Conservation (phyloP, 179 eudicot genomes). For the Beta macrorhiza region DNA sequence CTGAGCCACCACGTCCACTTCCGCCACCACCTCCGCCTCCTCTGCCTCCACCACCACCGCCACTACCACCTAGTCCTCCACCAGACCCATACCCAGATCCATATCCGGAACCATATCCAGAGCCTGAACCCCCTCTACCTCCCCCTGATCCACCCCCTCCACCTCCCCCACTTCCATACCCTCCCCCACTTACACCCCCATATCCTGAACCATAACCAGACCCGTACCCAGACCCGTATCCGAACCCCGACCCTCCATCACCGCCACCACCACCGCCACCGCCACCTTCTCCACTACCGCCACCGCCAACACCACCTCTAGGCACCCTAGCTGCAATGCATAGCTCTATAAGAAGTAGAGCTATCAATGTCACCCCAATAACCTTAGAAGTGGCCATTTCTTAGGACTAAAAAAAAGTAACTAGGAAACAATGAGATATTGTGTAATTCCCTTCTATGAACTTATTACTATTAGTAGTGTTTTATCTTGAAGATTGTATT, state of each 20-base stretch:
- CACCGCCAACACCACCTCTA: slow-evolving; percentile 31
- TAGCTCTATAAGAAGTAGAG: slow-evolving; percentile 34
- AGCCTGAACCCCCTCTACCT: slow-evolving; percentile 29
- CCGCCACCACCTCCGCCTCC: slow-evolving; percentile 28
- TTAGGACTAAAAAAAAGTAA: neutral
- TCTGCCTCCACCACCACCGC: slow-evolving; percentile 30
- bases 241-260: neutral
- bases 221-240: slow-evolving; percentile 22
- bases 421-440: neutral
- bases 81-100: slow-evolving; percentile 35
- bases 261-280: slow-evolving; percentile 17
- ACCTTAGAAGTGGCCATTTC: slow-evolving; percentile 30
- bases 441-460: too few relatives aligned
- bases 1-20: slow-evolving; percentile 3
- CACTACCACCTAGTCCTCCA: slow-evolving; percentile 32
- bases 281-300: slow-evolving; percentile 21
- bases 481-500: neutral
- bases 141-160: slow-evolving; percentile 24
- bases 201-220: slow-evolving; percentile 23
- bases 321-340: slow-evolving; percentile 33
- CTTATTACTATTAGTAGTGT: neutral
- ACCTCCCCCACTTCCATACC: slow-evolving; percentile 22
- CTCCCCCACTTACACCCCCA: slow-evolving; percentile 14
- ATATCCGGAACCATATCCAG: slow-evolving; percentile 32
- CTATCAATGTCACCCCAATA: slow-evolving; percentile 25